Evolutionary conservation across 345 rosid genomes (phyloP).

Genomic region (Citrus australasica): DNA sequence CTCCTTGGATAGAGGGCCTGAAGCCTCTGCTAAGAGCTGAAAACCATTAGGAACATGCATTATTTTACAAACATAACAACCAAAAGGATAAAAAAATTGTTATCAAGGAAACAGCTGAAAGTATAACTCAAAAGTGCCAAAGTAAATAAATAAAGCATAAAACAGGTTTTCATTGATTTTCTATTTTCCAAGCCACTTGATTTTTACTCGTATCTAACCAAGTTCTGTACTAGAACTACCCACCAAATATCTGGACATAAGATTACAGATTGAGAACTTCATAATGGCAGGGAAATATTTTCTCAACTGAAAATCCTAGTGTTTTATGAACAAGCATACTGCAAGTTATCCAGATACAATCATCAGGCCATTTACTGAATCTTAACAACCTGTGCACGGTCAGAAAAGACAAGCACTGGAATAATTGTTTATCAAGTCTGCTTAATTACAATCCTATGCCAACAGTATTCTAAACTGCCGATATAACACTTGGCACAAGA

Average conservation of each 20-base stretch:
- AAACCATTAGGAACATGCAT: constrained; percentile 17
- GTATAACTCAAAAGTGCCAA: background rate
- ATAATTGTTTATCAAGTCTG: background rate
- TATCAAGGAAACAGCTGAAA: background rate
- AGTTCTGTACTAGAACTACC: background rate
- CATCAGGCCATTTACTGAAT: background rate
- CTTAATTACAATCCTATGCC: background rate
- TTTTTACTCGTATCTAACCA: background rate
- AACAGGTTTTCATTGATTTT: background rate
- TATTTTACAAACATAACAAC: background rate
- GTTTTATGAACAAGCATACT: background rate
- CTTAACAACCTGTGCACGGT: background rate
- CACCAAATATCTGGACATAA: background rate
- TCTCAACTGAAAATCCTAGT: background rate
- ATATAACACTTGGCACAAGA: background rate
- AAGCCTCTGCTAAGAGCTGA: constrained; percentile 69
- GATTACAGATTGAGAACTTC: background rate
- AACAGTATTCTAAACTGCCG: background rate
- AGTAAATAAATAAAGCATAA: background rate
- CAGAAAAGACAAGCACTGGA: background rate
- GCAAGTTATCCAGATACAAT: background rate
- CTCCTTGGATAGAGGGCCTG: constrained; percentile 69
- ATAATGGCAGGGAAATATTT: background rate
- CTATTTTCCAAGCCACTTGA: background rate
- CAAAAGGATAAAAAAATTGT: background rate